Conservation (phyloP, 495 filamentous ascomycete genomes). For the Aspergillus indologenus region DNA sequence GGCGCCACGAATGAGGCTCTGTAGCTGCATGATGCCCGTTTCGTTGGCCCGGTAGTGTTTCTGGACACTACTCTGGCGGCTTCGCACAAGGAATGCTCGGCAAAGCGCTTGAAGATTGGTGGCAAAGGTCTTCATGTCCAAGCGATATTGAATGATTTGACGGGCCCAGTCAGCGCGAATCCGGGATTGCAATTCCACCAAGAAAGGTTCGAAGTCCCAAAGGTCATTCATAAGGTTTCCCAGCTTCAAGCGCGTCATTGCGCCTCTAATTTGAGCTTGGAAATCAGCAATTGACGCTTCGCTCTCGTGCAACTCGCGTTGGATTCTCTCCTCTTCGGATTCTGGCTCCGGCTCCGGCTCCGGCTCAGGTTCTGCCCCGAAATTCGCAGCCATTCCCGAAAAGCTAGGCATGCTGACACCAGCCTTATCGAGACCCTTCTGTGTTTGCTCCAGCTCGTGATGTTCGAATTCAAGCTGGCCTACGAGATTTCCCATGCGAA, state of each 20-base stretch:
- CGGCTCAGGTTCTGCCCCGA: conserved; percentile 75
- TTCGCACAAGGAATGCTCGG: conserved; percentile 75
- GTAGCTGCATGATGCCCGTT: conserved; percentile 69
- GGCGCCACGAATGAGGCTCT: conserved; percentile 75
- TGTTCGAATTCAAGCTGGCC: conserved; percentile 97
- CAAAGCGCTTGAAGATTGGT: conserved; percentile 72
- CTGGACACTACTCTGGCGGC: conserved; percentile 57
- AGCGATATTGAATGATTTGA: conserved; percentile 72
- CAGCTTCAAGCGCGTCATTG: conserved; percentile 70
- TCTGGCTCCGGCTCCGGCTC: conserved; percentile 70
- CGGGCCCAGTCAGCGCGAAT: conserved; percentile 77
- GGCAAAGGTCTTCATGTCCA: conserved; percentile 76
- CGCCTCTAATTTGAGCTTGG: conserved; percentile 83
- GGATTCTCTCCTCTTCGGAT: conserved; percentile 84
- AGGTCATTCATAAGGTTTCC: conserved; percentile 81
- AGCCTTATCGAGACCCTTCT: conserved; percentile 92
- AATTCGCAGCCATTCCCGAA: conserved; percentile 91
- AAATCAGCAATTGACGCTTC: conserved; percentile 70
- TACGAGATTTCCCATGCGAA: conserved; percentile 97
- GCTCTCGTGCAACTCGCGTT: conserved; percentile 76
- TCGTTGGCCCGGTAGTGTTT: conserved; percentile 69
- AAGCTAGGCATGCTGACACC: conserved; percentile 97
- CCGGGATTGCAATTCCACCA: conserved; percentile 78
- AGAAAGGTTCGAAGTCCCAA: conserved; percentile 80
- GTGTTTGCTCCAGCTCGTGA: conserved; percentile 93